Evolutionary conservation across 257 asterid genomes (phyloP), one percentile per base, ranked within the genome.

Genomic region (Solanum stenotomum): DNA sequence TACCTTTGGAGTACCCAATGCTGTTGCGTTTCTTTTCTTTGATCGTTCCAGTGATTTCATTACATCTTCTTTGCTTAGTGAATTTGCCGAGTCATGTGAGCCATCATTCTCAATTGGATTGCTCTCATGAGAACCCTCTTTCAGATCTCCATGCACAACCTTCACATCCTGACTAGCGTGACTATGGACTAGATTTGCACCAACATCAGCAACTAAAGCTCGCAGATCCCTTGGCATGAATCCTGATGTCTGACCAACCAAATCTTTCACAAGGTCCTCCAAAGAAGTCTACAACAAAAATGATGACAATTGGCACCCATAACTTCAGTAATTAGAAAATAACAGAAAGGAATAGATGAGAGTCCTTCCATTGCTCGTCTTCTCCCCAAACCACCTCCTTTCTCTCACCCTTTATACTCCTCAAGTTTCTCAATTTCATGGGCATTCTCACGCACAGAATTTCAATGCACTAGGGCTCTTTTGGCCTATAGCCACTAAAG

Each of bases 1-100:
- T 90, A 96, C 99, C 99, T 97, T 97, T 33, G 98, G 99, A 88
- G 99, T 94, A 90, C 99, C 99, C 84, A 97, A 94, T 84, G 98
- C 98, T 82, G 98, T 94, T 89, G 99, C 99, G 90, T 94, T 97
- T 92, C 99, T 92, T 94, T 94, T 97, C 95, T 97, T 97, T 38
- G 98, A 94, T 87, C 94, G 95, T 81, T 97, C 99, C 90, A 97
- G 89, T 63, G 99, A 98, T 93, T 96, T 95, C 87, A 90, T 89
- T 75, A 97, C 89, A 91, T 94, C 95, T 29, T 94, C 98, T 95
- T 97, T 95, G 61, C 94, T 93, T 38, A 91, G 88, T 84, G 42
- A 88, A 85, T 40, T 89, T 87, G 94, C 72, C 75, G 88, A 91
- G 88, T 91, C 92, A 88, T 81, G 87, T 84, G 89, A 87, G 70